Evolutionary conservation across 306 rosid genomes (phyloP).

Genomic region (Vicia villosa): DNA sequence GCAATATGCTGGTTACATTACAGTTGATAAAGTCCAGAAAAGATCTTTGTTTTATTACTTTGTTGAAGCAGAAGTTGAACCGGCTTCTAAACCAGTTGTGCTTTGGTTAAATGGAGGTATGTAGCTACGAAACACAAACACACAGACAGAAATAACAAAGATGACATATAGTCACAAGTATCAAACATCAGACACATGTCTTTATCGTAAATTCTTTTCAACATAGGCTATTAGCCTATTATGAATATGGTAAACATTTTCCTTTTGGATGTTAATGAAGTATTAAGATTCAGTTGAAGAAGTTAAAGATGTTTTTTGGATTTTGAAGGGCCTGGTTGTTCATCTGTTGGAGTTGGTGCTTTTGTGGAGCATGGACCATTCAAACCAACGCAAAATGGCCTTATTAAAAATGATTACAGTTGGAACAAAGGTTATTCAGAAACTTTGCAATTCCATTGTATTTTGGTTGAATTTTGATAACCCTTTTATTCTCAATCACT

Average conservation of each 20-base stretch:
- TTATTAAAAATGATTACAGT: constrained; percentile 56
- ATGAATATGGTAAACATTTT: background rate
- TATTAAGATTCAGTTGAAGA: constrained; percentile 1
- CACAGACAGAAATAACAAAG: background rate
- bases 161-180: background rate
- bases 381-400: constrained; percentile 53
- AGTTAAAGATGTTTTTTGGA: constrained; percentile 24
- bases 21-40: constrained; percentile 58
- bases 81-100: constrained; percentile 84
- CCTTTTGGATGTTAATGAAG: background rate
- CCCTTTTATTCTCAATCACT: background rate
- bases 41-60: constrained; percentile 81
- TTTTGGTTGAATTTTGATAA: constrained; percentile 9
- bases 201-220: background rate
- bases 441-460: background rate
- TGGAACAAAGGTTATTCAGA: constrained; percentile 66
- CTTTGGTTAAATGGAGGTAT: constrained; percentile 87
- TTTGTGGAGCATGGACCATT: constrained; percentile 77
- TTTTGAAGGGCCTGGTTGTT: constrained; percentile 83
- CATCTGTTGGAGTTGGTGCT: constrained; percentile 79
- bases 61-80: constrained; percentile 72
- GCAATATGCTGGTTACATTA: constrained; percentile 80
- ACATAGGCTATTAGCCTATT: background rate
- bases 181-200: background rate
- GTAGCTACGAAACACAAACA: background rate